Evolutionary conservation across 2,329 filamentous ascomycete species (phyloP).

Genomic region (Penicillium fuscoglaucum): DNA sequence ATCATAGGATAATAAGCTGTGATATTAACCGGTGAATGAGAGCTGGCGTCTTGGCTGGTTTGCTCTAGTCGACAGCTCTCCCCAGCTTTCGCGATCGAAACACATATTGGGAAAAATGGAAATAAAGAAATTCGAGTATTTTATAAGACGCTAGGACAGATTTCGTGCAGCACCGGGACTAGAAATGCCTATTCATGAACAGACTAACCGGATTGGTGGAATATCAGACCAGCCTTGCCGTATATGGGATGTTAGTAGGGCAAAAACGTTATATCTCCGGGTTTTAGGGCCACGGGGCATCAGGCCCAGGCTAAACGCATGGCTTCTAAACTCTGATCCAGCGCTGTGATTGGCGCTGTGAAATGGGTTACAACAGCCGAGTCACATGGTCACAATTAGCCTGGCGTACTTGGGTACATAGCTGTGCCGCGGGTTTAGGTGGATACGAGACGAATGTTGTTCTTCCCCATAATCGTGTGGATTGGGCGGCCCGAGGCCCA

Average conservation of each 20-base stretch:
- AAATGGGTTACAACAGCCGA: background rate
- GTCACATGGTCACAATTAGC: background rate
- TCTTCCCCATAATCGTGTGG: slow-evolving; percentile 4
- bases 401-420: background rate
- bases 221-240: background rate
- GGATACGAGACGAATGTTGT: background rate
- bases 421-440: background rate
- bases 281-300: background rate
- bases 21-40: slow-evolving; percentile 10
- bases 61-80: background rate
- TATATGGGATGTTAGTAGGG: background rate
- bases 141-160: background rate
- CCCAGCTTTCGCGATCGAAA: background rate
- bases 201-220: background rate
- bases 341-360: background rate
- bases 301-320: background rate
- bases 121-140: background rate
- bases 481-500: slow-evolving; percentile 12
- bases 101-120: background rate
- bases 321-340: background rate
- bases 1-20: background rate
- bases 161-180: background rate
- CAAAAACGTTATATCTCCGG: background rate
- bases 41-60: slow-evolving; percentile 2
- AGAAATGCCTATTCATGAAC: background rate